Evolutionary conservation across 2,329 filamentous ascomycete genomes (phyloP), one percentile per base, ranked within the genome.

Genomic region (Cytospora mali): DNA sequence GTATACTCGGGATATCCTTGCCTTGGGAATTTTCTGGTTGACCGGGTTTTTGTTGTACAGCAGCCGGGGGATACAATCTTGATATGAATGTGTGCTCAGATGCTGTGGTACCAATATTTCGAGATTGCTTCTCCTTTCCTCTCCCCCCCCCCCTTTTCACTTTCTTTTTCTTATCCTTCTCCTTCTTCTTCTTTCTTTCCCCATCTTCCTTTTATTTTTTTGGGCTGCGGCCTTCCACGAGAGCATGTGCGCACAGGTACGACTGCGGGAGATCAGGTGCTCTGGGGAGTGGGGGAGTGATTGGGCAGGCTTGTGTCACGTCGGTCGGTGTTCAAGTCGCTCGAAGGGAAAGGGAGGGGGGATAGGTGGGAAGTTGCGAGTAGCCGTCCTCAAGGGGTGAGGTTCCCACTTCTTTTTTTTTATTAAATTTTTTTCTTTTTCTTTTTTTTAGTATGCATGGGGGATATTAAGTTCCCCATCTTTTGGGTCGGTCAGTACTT

Each of bases 31-130:
- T 4, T 46, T 9, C 18, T 46, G 33, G 14, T 9, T 18, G 39
- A 18, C 39, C n/a, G n/a, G n/a, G n/a, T 46, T 18, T 6, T 42
- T 16, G 39, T 46, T 21, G 55, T 51, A 58, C 55, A 13, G 55
- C 28, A 53, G 49, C 23, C 50, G n/a, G 52, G 31, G 48, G 49
- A 39, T 48, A 52, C 28, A 29, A 50, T 31, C 46, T n/a, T 25
- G n/a, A 23, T 31, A 49, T 13, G 7, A 46, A 6, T 57, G 39
- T 31, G 48, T 31, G 51, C 23, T n/a, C 28, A 33, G 21, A 58
- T 51, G 57, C 49, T 39, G 57, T 59, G 33, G 35, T 29, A 59
- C 57, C 57, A 59, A 53, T 59, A 59, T 18, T 31, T 53, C 23
- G 42, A 59, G 25, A 53, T 48, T 27, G 23, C 6, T 5, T 46